A percentile compares a stretch with the other conserved stretches of the same genome.
Evolutionary conservation across 2,329 filamentous ascomycete species (phyloP).

Genomic region (Teratosphaeria epicoccoides): DNA sequence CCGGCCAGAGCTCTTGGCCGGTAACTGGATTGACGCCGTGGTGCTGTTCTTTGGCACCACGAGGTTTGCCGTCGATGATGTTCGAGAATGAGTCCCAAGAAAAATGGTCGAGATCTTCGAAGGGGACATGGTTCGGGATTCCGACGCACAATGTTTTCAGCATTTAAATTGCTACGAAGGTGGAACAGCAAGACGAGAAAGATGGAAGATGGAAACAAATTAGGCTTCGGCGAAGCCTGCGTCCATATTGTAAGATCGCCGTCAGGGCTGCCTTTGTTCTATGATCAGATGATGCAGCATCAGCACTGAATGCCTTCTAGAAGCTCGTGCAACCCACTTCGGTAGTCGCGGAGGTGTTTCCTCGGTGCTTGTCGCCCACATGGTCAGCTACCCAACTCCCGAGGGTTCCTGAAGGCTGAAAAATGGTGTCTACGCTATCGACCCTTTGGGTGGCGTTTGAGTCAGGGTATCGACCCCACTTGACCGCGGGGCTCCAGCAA

Average conservation of each 20-base stretch:
- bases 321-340: neutral
- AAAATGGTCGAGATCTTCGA: slow-evolving; percentile 31
- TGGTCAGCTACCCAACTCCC: too few relatives aligned
- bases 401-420: too few relatives aligned
- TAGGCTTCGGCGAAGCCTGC: neutral
- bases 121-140: slow-evolving; percentile 34
- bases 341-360: neutral
- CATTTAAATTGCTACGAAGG: neutral
- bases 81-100: slow-evolving; percentile 30
- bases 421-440: too few relatives aligned
- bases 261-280: neutral
- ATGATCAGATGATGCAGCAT: neutral
- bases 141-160: neutral
- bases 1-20: slow-evolving; percentile 28
- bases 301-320: neutral
- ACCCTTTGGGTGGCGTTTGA: too few relatives aligned
- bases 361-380: too few relatives aligned
- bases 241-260: neutral
- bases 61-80: slow-evolving; percentile 28
- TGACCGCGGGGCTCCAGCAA: too few relatives aligned
- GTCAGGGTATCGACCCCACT: too few relatives aligned
- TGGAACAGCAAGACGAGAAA: neutral
- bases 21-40: slow-evolving; percentile 26
- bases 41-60: slow-evolving; percentile 22
- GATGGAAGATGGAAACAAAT: neutral